Conservation (phyloP, 768 basidiomycete species). For the Sistotremastrum suecicum region DNA sequence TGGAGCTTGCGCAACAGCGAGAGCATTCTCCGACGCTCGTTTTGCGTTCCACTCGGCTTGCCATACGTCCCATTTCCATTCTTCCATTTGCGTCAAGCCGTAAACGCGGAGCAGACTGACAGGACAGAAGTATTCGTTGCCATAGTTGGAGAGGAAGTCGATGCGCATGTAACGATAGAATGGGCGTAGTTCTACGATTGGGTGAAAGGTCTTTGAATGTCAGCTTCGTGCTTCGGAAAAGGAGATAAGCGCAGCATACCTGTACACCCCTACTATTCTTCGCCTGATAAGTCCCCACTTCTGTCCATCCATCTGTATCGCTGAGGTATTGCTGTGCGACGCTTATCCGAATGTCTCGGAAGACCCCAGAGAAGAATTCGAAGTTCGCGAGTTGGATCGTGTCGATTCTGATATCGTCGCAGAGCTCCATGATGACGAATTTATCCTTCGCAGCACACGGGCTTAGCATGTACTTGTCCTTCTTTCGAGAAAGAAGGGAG, state of each 20-base stretch:
- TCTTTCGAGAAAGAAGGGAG: conserved; percentile 76
- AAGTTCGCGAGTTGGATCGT: conserved; percentile 93
- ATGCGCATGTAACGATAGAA: conserved; percentile 93
- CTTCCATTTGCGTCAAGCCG: conserved; percentile 90
- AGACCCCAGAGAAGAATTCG: conserved; percentile 95
- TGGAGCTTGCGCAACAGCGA: too few relatives aligned
- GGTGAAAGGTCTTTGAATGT: conserved; percentile 53
- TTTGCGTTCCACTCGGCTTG: conserved; percentile 50
- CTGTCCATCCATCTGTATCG: conserved; percentile 48
- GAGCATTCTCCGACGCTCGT: conserved; percentile 16
- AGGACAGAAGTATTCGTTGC: conserved; percentile 93
- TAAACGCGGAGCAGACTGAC: conserved; percentile 86
- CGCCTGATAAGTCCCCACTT: conserved; percentile 37
- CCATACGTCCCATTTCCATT: conserved; percentile 89
- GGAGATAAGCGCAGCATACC: conserved; percentile 29
- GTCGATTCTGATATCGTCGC: conserved; percentile 94
- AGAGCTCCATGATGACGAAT: conserved; percentile 89
- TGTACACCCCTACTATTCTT: conserved; percentile 87
- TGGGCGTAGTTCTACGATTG: conserved; percentile 52
- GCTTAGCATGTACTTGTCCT: conserved; percentile 93
- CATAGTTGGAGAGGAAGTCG: conserved; percentile 88
- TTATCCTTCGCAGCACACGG: conserved; percentile 55
- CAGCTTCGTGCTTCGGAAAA: not conserved
- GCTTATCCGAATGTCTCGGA: conserved; percentile 81
- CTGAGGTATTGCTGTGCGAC: conserved; percentile 47